Evolutionary conservation across 73 alveolate species (phyloP).

Genomic region (Diophrys appendiculata): DNA sequence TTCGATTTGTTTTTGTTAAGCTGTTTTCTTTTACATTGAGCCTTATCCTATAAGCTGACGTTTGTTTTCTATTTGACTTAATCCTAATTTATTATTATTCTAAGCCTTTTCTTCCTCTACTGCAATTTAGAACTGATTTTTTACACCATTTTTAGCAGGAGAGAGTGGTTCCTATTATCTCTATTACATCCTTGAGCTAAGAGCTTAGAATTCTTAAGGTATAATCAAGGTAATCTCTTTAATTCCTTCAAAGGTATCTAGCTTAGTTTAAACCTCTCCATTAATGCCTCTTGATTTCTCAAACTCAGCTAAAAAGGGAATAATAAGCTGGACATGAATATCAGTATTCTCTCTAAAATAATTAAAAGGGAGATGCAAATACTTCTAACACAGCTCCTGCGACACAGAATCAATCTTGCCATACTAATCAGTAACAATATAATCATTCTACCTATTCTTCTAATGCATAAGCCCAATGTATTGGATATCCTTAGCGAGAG

Average conservation of each 20-base stretch:
- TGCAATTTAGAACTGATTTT: no score
- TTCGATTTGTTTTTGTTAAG: no score
- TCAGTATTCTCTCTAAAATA: conserved; percentile 54
- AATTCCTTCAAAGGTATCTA: conserved; percentile 43
- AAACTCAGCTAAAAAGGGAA: conserved; percentile 44
- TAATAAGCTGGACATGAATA: conserved; percentile 28
- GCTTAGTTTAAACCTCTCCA: conserved; percentile 34
- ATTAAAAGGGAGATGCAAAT: conserved; percentile 31
- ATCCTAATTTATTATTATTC: no score
- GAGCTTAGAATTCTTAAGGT: conserved; percentile 4
- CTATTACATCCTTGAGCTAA: neutral
- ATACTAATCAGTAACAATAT: conserved; percentile 28
- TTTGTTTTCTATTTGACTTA: no score
- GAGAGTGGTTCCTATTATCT: no score
- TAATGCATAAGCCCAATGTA: conserved; percentile 49
- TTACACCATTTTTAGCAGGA: no score
- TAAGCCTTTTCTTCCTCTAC: no score
- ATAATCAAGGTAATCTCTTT: conserved; percentile 38
- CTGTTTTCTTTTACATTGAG: no score
- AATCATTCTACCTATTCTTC: conserved; percentile 40
- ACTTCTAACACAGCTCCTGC: conserved; percentile 37
- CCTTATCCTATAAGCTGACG: no score
- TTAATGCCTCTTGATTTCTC: conserved; percentile 39
- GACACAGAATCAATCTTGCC: conserved; percentile 53
- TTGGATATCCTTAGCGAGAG: conserved; percentile 47